Percentiles rank a stretch among this genome's conserved stretches.
Evolutionary conservation across 1,284 basidiomycete species (phyloP).

Genomic region (Phylloboletellus chloephorus): DNA sequence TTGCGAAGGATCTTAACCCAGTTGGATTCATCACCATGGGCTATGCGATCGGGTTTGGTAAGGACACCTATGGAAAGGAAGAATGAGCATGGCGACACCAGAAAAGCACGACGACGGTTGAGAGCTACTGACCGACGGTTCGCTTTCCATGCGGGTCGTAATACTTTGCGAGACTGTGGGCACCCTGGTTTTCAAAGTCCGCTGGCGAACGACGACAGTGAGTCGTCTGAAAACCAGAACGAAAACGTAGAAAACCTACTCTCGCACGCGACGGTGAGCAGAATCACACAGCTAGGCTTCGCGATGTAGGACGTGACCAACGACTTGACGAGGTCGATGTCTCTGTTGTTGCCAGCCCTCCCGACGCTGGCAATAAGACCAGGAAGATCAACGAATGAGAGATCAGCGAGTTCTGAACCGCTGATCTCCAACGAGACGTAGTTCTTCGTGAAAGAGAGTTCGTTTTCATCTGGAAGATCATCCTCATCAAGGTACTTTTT

Average conservation of each 20-base stretch:
- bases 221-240: neutral
- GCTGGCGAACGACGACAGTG: constrained; percentile 36
- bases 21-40: constrained; percentile 48
- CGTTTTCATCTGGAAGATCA: constrained; percentile 29
- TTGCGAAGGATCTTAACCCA: constrained; percentile 61
- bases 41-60: constrained; percentile 77
- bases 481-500: constrained; percentile 38
- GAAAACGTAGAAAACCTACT: constrained; percentile 38
- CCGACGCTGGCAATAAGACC: constrained; percentile 64
- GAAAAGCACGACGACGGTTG: neutral
- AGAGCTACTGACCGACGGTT: constrained; percentile 54
- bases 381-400: constrained; percentile 54
- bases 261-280: constrained; percentile 68
- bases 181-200: constrained; percentile 73
- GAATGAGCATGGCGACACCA: neutral
- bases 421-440: constrained; percentile 62
- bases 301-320: constrained; percentile 57
- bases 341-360: constrained; percentile 42
- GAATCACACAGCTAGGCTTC: constrained; percentile 60
- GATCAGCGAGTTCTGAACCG: constrained; percentile 61
- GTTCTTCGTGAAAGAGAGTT: constrained; percentile 58
- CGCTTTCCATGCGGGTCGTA: constrained; percentile 56
- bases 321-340: constrained; percentile 59
- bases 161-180: constrained; percentile 50
- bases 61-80: constrained; percentile 52